Percentiles rank a stretch among this genome's conserved stretches.
These are phyloP conservation scores for Phytophthora macrochlamydospora DNA, from an alignment of 352 stramenopile genomes.

Conservation along the genomic window DNA sequence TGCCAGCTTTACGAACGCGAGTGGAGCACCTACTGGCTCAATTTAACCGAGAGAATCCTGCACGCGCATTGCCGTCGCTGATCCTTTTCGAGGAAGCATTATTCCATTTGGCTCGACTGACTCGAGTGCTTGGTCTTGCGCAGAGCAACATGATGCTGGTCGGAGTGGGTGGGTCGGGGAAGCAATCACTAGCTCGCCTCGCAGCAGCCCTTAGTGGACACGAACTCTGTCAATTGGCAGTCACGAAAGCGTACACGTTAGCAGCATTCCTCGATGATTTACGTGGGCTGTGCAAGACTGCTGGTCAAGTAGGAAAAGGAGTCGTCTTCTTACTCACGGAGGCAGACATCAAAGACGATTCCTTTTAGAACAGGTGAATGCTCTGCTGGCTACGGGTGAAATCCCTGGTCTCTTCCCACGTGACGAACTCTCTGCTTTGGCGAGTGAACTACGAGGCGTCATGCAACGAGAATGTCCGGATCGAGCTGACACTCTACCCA, in stretches of 20 bases:
- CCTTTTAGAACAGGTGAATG: constrained; percentile 92
- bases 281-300: constrained; percentile 81
- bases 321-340: constrained; percentile 90
- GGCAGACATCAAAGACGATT: constrained; percentile 90
- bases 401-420: constrained; percentile 88
- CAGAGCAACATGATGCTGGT: constrained; percentile 93
- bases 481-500: constrained; percentile 74
- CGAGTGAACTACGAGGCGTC: constrained; percentile 69
- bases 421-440: constrained; percentile 89
- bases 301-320: constrained; percentile 77
- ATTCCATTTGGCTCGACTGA: constrained; percentile 84
- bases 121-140: constrained; percentile 75
- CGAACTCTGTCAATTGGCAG: constrained; percentile 84
- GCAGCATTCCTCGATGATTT: constrained; percentile 89
- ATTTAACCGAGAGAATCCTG: constrained; percentile 86
- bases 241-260: constrained; percentile 91
- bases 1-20: constrained; percentile 54
- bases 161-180: constrained; percentile 89
- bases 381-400: constrained; percentile 81
- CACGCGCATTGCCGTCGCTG: constrained; percentile 66
- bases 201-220: constrained; percentile 80
- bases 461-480: constrained; percentile 78
- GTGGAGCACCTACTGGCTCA: constrained; percentile 68
- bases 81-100: constrained; percentile 93
- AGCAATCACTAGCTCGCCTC: constrained; percentile 83